Evolutionary conservation across 805 yeast genomes (phyloP).

Genomic region (Dipodascus geniculatus): DNA sequence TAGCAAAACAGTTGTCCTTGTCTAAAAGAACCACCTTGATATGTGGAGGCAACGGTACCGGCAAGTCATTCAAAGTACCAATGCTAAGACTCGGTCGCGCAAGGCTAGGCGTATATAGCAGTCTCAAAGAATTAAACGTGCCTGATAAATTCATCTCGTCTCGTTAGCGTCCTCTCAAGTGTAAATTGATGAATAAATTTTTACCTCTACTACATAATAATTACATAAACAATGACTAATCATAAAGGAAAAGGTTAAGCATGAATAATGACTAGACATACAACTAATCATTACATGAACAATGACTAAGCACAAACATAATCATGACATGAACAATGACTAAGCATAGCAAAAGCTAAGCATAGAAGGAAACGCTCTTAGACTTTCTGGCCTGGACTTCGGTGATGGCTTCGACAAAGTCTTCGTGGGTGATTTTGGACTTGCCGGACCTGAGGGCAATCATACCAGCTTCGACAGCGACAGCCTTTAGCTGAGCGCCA

Average conservation of each 20-base stretch:
- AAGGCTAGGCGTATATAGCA: conserved; percentile 51
- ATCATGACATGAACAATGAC: background rate
- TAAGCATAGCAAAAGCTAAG: conserved; percentile 30
- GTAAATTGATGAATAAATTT: background rate
- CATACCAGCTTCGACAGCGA: conserved; percentile 99
- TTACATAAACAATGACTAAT: background rate
- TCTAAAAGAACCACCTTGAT: conserved; percentile 79
- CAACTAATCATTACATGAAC: background rate
- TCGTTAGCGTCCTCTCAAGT: too few species aligned
- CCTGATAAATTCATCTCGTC: conserved; percentile 56
- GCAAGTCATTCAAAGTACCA: conserved; percentile 46
- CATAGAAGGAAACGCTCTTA: conserved; percentile 92
- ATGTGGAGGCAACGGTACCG: conserved; percentile 36
- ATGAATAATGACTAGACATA: too few species aligned
- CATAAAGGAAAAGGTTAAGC: too few species aligned
- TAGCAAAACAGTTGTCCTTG: conserved; percentile 92
- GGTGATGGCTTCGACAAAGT: conserved; percentile 94
- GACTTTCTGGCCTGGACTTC: conserved; percentile 97
- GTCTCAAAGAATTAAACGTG: conserved; percentile 51
- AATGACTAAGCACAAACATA: too few species aligned
- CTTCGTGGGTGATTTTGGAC: conserved; percentile 85
- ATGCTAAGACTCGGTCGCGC: conserved; percentile 54
- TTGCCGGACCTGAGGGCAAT: conserved; percentile 95
- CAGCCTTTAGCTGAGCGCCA: conserved; percentile 98
- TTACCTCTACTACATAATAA: background rate